Evolutionary conservation across 2,329 filamentous ascomycete genomes (phyloP).

Genomic region (Fusarium ambrosium): DNA sequence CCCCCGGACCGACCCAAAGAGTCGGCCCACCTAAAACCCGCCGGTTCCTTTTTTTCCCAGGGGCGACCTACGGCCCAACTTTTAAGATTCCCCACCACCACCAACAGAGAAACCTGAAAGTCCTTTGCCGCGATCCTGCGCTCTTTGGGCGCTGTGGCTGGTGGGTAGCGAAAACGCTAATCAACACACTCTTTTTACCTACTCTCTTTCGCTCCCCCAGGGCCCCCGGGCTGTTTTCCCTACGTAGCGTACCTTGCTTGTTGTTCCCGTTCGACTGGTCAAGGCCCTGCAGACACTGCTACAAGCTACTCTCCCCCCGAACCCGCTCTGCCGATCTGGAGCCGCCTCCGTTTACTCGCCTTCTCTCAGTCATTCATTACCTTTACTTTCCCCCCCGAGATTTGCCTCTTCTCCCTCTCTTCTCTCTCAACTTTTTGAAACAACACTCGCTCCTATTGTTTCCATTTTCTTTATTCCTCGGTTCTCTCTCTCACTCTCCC

Average conservation of each 20-base stretch:
- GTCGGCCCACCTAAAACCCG: not conserved
- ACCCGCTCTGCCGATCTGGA: conserved; percentile 43
- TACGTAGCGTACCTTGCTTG: not conserved
- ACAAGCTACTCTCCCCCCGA: conserved; percentile 39
- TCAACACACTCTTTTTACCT: not conserved
- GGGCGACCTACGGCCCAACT: not conserved
- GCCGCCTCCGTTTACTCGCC: conserved; percentile 36
- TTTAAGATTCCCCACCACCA: conserved; percentile 9
- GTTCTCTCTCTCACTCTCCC: not conserved
- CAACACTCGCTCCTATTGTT: conserved; percentile 7
- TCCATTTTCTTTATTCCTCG: not conserved
- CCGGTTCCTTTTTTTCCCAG: conserved; percentile 5
- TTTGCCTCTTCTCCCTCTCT: conserved; percentile 36
- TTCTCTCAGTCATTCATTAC: conserved; percentile 2
- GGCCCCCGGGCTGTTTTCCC: conserved; percentile 5
- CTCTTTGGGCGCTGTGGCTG: conserved; percentile 27
- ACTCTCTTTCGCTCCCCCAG: not conserved
- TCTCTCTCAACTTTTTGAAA: conserved; percentile 12
- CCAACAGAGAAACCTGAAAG: conserved; percentile 4
- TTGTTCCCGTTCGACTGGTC: conserved; percentile 17
- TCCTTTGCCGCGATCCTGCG: conserved; percentile 27
- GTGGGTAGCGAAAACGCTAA: conserved; percentile 28
- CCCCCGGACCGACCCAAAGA: conserved; percentile 16
- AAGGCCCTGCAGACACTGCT: conserved; percentile 22
- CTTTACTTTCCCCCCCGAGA: conserved; percentile 13